A percentile compares a stretch with the other conserved stretches of the same genome.
phyloP scores from a whole-genome alignment of 768 basidiomycete species.

The Infundibulicybe gibba region DNA sequence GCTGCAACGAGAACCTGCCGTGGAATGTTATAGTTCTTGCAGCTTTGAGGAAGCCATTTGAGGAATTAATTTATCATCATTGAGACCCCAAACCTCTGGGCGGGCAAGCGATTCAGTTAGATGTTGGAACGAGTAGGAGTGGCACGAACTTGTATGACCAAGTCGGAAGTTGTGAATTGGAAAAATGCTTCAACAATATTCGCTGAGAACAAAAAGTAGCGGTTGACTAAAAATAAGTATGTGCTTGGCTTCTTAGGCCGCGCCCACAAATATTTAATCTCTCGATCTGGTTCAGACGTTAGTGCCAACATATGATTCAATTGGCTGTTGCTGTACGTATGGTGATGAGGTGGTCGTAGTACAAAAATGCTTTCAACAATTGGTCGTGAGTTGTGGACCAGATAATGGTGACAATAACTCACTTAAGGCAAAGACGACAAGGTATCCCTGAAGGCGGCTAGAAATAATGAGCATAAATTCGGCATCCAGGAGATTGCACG shows the following conservation, averaged over 20 bases:
- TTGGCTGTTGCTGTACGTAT: too few species aligned
- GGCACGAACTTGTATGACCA: constrained; percentile 14
- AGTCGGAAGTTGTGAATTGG: constrained; percentile 20
- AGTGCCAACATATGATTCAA: too few species aligned
- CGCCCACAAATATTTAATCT: constrained; percentile 42
- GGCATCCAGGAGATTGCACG: too few species aligned
- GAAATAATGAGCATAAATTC: too few species aligned
- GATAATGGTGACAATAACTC: too few species aligned
- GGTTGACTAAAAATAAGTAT: constrained; percentile 44
- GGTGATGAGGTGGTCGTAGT: too few species aligned
- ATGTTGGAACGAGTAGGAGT: not conserved
- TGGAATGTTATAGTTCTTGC: constrained; percentile 30
- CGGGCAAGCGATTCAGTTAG: not conserved
- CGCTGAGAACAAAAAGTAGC: constrained; percentile 43
- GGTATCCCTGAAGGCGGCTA: too few species aligned
- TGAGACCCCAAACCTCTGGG: constrained; percentile 9
- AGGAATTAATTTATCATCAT: too few species aligned
- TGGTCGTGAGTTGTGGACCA: too few species aligned
- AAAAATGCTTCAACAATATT: constrained; percentile 26
- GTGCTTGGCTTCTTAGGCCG: constrained; percentile 32
- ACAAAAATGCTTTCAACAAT: too few species aligned
- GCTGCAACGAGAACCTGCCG: constrained; percentile 38
- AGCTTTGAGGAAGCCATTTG: constrained; percentile 18
- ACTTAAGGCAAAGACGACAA: too few species aligned
- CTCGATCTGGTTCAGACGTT: constrained; percentile 20